These are phyloP conservation scores for Xylariaceae sp. DNA, from an alignment of 2,329 filamentous ascomycete genomes.

Conservation along the genomic window DNA sequence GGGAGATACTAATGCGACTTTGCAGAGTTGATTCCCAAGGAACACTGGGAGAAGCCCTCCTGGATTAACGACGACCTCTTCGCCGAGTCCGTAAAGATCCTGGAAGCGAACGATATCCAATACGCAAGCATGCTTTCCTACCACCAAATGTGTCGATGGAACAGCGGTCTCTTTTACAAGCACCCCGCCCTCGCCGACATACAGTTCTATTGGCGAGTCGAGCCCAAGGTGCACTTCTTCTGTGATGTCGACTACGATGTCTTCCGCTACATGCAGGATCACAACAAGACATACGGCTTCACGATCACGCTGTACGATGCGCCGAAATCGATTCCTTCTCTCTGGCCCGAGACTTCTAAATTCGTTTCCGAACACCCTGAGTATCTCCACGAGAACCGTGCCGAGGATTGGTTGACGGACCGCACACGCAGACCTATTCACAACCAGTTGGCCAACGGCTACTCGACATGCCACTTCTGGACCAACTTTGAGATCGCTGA, in stretches of 20 bases:
- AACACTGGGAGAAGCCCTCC: slow-evolving; percentile 86
- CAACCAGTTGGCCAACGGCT: slow-evolving; percentile 77
- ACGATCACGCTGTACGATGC: slow-evolving; percentile 96
- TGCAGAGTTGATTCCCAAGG: slow-evolving; percentile 82
- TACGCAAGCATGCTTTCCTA: slow-evolving; percentile 87
- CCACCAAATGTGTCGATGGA: slow-evolving; percentile 99
- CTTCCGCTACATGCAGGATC: slow-evolving; percentile 95
- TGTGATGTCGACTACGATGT: slow-evolving; percentile 98
- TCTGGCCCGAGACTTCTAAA: slow-evolving; percentile 95
- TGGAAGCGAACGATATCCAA: slow-evolving; percentile 81
- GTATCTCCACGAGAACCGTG: slow-evolving; percentile 77
- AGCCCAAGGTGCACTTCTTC: slow-evolving; percentile 98
- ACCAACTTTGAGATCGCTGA: slow-evolving; percentile 97
- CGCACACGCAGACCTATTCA: slow-evolving; percentile 69
- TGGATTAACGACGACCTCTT: slow-evolving; percentile 92
- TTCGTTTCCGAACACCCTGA: slow-evolving; percentile 82
- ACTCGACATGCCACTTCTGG: slow-evolving; percentile 99
- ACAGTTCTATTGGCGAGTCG: slow-evolving; percentile 97
- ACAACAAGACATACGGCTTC: slow-evolving; percentile 99
- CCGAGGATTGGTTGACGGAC: slow-evolving; percentile 83
- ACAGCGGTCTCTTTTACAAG: slow-evolving; percentile 95
- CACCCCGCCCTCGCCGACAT: slow-evolving; percentile 78
- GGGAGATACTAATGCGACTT: slow-evolving; percentile 26
- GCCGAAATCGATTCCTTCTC: slow-evolving; percentile 73
- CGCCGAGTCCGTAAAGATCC: slow-evolving; percentile 73